These are phyloP conservation scores for Jamesozyma hellenica DNA, from an alignment of 805 yeast species.

Conservation along the genomic window DNA sequence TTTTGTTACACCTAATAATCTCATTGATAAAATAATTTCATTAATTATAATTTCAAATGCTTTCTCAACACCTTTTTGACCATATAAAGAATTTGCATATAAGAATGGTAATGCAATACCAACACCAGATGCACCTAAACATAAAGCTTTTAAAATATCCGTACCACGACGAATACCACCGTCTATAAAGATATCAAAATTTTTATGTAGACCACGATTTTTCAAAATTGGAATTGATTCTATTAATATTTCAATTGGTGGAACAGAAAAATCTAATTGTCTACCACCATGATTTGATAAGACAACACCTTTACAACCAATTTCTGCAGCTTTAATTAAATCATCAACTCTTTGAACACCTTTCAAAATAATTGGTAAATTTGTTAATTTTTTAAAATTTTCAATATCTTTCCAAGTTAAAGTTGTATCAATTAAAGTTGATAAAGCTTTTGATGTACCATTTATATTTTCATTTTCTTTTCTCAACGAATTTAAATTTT, in stretches of 20 bases:
- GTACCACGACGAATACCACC: conserved; percentile 65
- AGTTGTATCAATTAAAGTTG: conserved; percentile 66
- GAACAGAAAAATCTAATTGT: conserved; percentile 68
- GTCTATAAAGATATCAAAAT: conserved; percentile 51
- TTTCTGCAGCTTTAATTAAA: conserved; percentile 57
- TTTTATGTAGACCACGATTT: conserved; percentile 35
- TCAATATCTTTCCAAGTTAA: conserved; percentile 56
- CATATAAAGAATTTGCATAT: conserved; percentile 53
- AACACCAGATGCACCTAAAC: conserved; percentile 61
- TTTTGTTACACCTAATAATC: conserved; percentile 59
- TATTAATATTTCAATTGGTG: conserved; percentile 63
- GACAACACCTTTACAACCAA: conserved; percentile 66
- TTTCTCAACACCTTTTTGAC: conserved; percentile 51
- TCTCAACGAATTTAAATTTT: conserved; percentile 14
- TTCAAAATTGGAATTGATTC: conserved; percentile 50
- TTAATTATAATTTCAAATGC: conserved; percentile 53
- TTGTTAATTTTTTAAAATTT: conserved; percentile 44
- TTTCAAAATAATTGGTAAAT: conserved; percentile 59
- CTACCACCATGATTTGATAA: conserved; percentile 86
- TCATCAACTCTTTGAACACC: conserved; percentile 79
- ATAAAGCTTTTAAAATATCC: conserved; percentile 54
- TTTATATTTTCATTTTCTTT: conserved; percentile 37
- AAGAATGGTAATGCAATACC: conserved; percentile 59
- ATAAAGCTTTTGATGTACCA: conserved; percentile 79
- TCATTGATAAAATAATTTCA: conserved; percentile 68